phyloP scores from a whole-genome alignment of 1,284 basidiomycete genomes.

The Puccinia brachypodii region DNA sequence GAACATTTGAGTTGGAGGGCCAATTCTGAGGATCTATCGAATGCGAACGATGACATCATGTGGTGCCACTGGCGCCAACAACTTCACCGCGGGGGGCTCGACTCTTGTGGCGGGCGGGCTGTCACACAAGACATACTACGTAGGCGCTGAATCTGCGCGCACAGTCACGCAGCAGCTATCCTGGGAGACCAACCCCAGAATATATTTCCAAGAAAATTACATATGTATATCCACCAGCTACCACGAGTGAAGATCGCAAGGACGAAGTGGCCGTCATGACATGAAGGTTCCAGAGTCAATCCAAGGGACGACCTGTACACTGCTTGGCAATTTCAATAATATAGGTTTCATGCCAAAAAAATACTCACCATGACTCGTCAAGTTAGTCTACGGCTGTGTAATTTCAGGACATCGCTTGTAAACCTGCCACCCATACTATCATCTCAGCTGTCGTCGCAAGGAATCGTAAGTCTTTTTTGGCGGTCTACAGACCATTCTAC shows the following conservation, averaged over 20 bases:
- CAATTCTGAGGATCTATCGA: constrained; percentile 1
- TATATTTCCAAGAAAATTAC: too few relatives aligned
- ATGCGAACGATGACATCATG: constrained; percentile 19
- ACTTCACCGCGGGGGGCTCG: too few relatives aligned
- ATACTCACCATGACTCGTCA: constrained; percentile 16
- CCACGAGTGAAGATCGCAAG: too few relatives aligned
- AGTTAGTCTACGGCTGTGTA: constrained; percentile 27
- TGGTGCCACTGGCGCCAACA: too few relatives aligned
- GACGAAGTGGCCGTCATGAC: too few relatives aligned
- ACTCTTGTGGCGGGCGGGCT: too few relatives aligned
- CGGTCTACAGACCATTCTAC: not conserved
- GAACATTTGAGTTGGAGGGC: constrained; percentile 5
- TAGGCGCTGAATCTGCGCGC: too few relatives aligned
- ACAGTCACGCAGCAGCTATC: too few relatives aligned
- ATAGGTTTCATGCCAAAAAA: not conserved
- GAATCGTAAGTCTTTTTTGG: constrained; percentile 22
- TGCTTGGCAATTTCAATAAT: not conserved
- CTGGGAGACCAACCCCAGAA: too few relatives aligned
- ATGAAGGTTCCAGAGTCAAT: too few relatives aligned
- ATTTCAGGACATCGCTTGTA: constrained; percentile 24
- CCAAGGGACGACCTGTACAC: not conserved
- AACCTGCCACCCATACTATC: constrained; percentile 38
- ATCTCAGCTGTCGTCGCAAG: constrained; percentile 35
- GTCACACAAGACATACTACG: too few relatives aligned
- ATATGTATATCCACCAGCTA: too few relatives aligned